Percentiles rank a stretch among this genome's conserved stretches.
phyloP scores from a whole-genome alignment of 2,329 filamentous ascomycete genomes.

The Hortaea werneckii region DNA sequence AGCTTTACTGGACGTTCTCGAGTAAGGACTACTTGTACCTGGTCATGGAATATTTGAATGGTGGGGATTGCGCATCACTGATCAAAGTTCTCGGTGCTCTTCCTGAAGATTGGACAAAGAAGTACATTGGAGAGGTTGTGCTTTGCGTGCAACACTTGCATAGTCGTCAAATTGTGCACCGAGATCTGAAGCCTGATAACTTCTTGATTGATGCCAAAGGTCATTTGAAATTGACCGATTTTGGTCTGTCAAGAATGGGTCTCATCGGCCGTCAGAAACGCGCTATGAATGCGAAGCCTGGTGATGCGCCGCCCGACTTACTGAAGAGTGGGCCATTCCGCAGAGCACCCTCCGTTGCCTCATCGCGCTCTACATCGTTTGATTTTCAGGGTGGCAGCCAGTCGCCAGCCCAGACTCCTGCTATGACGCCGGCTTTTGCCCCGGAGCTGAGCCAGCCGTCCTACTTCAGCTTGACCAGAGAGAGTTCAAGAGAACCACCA shows the following conservation, averaged over 20 bases:
- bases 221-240: slow-evolving; percentile 93
- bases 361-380: slow-evolving; percentile 86
- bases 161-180: slow-evolving; percentile 87
- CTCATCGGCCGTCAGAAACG: slow-evolving; percentile 93
- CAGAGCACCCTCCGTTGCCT: slow-evolving; percentile 72
- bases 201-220: slow-evolving; percentile 93
- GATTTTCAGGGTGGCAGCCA: slow-evolving; percentile 65
- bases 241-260: slow-evolving; percentile 94
- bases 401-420: slow-evolving; percentile 75
- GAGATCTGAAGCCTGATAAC: slow-evolving; percentile 95
- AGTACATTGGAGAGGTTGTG: slow-evolving; percentile 91
- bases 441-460: slow-evolving; percentile 70
- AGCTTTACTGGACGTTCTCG: slow-evolving; percentile 98
- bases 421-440: slow-evolving; percentile 69
- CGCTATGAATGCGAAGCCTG: slow-evolving; percentile 64
- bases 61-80: slow-evolving; percentile 89
- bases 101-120: slow-evolving; percentile 95
- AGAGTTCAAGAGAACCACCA: slow-evolving; percentile 47
- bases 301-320: slow-evolving; percentile 82
- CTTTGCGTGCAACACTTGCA: slow-evolving; percentile 96
- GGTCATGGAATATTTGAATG: slow-evolving; percentile 98
- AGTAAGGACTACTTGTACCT: slow-evolving; percentile 98
- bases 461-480: slow-evolving; percentile 73
- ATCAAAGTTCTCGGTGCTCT: slow-evolving; percentile 89
- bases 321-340: slow-evolving; percentile 88